These are phyloP conservation scores for Aspergillus sp. DNA, from an alignment of 2,329 filamentous ascomycete species.

Conservation along the genomic window DNA sequence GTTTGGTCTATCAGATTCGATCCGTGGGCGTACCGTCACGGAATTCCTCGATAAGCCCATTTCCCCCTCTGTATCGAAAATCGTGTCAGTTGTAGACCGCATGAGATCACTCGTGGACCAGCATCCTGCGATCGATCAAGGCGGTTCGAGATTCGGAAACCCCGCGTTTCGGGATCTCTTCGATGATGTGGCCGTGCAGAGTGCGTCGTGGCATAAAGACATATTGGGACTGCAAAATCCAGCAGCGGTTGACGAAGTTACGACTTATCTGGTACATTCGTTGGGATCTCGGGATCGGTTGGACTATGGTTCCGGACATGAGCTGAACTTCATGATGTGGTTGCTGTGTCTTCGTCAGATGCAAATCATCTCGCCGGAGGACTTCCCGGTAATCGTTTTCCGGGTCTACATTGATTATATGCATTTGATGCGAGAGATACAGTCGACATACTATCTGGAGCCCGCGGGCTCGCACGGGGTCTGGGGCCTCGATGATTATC, in stretches of 20 bases:
- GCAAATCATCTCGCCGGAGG: slow-evolving; percentile 50
- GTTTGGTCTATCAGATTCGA: slow-evolving; percentile 75
- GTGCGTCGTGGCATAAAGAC: slow-evolving; percentile 34
- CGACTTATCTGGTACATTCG: slow-evolving; percentile 70
- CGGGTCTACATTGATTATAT: slow-evolving; percentile 77
- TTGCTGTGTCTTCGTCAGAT: slow-evolving; percentile 87
- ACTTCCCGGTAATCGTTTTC: slow-evolving; percentile 69
- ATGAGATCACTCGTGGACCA: slow-evolving; percentile 58
- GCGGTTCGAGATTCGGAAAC: slow-evolving; percentile 88
- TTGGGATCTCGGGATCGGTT: slow-evolving; percentile 83
- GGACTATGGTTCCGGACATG: slow-evolving; percentile 95
- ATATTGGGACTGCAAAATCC: slow-evolving; percentile 31
- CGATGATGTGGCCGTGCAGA: slow-evolving; percentile 40
- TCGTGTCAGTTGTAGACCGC: slow-evolving; percentile 63
- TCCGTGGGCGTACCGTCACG: slow-evolving; percentile 43
- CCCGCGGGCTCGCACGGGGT: slow-evolving; percentile 95
- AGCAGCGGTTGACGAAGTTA: slow-evolving; percentile 59
- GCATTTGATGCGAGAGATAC: slow-evolving; percentile 73
- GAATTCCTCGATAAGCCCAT: slow-evolving; percentile 29
- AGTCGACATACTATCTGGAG: slow-evolving; percentile 91
- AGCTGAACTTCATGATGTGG: slow-evolving; percentile 96
- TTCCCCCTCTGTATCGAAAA: slow-evolving; percentile 53
- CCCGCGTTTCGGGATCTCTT: slow-evolving; percentile 79
- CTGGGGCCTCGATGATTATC: slow-evolving; percentile 96
- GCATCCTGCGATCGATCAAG: slow-evolving; percentile 75